phyloP scores from a whole-genome alignment of 176 grass and related monocot species.

The Hsuehochloa calcarea region DNA sequence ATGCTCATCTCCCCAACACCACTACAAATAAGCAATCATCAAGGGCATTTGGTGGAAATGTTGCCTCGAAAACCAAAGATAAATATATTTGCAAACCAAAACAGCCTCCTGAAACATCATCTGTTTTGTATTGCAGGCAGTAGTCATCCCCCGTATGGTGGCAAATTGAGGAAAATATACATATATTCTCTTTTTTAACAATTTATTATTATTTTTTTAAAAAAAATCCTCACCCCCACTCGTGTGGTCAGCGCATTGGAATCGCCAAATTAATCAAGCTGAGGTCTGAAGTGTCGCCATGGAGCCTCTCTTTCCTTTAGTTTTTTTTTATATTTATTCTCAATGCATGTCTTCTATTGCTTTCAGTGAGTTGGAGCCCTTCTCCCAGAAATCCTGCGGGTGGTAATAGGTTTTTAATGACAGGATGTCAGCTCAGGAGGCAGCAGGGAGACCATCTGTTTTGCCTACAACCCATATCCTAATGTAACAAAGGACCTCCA shows the following conservation, averaged over 20 bases:
- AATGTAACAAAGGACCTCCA: background rate
- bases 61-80: background rate
- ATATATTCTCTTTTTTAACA: background rate
- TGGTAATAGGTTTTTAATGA: background rate
- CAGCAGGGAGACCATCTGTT: background rate
- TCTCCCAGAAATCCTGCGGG: conserved; percentile 1
- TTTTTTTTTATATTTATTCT: background rate
- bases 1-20: background rate
- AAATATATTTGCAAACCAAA: background rate
- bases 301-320: too few species aligned
- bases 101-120: background rate
- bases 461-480: background rate
- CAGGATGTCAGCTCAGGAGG: background rate
- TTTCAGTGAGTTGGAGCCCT: conserved; percentile 10
- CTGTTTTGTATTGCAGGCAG: background rate
- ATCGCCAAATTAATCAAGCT: background rate
- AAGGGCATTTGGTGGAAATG: background rate
- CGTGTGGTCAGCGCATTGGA: conserved; percentile 15
- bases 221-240: background rate
- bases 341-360: background rate
- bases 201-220: background rate
- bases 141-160: background rate
- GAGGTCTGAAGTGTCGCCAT: background rate
- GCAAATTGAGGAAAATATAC: background rate
- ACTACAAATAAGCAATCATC: background rate